Conservation (phyloP, 768 basidiomycete genomes). For the Tricholoma furcatifolium region DNA sequence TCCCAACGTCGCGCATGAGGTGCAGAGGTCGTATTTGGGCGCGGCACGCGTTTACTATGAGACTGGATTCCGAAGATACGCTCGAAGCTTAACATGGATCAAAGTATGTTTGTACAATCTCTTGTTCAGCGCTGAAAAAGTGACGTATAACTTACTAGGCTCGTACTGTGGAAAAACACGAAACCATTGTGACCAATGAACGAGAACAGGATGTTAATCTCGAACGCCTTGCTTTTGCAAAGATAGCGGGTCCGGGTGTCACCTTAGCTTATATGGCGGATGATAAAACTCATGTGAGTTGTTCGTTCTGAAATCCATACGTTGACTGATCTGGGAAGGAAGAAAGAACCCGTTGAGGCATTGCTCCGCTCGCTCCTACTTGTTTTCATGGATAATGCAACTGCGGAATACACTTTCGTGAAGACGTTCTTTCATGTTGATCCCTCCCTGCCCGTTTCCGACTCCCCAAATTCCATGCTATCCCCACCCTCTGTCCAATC, state of each 20-base stretch:
- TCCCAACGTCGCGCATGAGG: slow-evolving; percentile 76
- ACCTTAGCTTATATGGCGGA: slow-evolving; percentile 88
- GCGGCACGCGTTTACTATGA: slow-evolving; percentile 91
- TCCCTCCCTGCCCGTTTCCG: slow-evolving; percentile 30
- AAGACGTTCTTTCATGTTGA: slow-evolving; percentile 73
- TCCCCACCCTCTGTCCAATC: slow-evolving; percentile 41
- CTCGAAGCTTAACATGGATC: slow-evolving; percentile 75
- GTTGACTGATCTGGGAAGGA: slow-evolving; percentile 15
- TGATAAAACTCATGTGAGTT: slow-evolving; percentile 78
- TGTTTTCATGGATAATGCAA: slow-evolving; percentile 94
- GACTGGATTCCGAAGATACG: slow-evolving; percentile 90
- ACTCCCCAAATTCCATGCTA: slow-evolving; percentile 31
- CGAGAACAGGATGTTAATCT: slow-evolving; percentile 45
- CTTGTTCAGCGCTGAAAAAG: background rate
- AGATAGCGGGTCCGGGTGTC: slow-evolving; percentile 77
- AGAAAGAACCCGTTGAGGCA: slow-evolving; percentile 85
- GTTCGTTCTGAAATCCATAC: background rate
- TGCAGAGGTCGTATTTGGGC: slow-evolving; percentile 83
- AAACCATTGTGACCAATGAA: slow-evolving; percentile 51
- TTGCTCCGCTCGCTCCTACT: slow-evolving; percentile 82
- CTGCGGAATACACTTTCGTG: slow-evolving; percentile 88
- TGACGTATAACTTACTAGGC: slow-evolving; percentile 37
- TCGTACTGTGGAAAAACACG: slow-evolving; percentile 68
- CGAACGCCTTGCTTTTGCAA: slow-evolving; percentile 63
- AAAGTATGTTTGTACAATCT: slow-evolving; percentile 47